Conservation (phyloP, 345 rosid genomes). For the Dovyalis caffra region DNA sequence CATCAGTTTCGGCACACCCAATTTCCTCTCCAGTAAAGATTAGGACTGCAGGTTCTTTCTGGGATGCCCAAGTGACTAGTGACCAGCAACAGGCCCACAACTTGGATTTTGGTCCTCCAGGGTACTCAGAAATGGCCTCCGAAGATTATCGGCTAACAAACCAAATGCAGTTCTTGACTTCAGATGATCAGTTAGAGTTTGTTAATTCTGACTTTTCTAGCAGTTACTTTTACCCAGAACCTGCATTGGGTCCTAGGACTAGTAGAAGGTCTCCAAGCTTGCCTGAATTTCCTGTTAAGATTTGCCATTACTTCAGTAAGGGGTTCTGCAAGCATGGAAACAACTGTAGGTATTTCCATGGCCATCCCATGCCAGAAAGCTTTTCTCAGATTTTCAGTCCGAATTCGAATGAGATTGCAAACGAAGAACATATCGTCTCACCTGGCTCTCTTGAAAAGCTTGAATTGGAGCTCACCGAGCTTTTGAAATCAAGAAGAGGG, state of each 20-base stretch:
- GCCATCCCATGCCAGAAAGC: slow-evolving; percentile 48
- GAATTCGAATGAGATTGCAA: slow-evolving; percentile 34
- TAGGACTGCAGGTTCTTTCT: slow-evolving; percentile 42
- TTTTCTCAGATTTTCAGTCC: slow-evolving; percentile 49
- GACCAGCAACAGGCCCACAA: slow-evolving; percentile 36
- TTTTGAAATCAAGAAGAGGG: slow-evolving; percentile 79
- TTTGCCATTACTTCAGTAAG: slow-evolving; percentile 82
- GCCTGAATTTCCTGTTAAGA: slow-evolving; percentile 81
- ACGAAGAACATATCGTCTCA: slow-evolving; percentile 64
- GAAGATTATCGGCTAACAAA: slow-evolving; percentile 42
- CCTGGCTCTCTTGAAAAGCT: slow-evolving; percentile 77
- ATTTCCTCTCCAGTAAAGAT: slow-evolving; percentile 40
- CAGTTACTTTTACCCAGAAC: slow-evolving; percentile 47
- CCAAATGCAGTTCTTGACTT: slow-evolving; percentile 49
- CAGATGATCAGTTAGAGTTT: slow-evolving; percentile 50
- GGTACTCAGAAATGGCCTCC: slow-evolving; percentile 31
- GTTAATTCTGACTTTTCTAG: slow-evolving; percentile 45
- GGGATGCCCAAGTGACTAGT: slow-evolving; percentile 41
- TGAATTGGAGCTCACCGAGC: slow-evolving; percentile 75
- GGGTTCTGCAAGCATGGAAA: slow-evolving; percentile 89
- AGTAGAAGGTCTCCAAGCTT: slow-evolving; percentile 75
- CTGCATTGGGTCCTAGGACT: slow-evolving; percentile 42
- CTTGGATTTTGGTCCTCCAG: slow-evolving; percentile 38
- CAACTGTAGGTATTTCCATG: slow-evolving; percentile 84
- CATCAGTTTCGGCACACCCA: slow-evolving; percentile 23